These are phyloP conservation scores for Leptomonas seymouri DNA, from an alignment of 208 protist species.

Conservation along the genomic window DNA sequence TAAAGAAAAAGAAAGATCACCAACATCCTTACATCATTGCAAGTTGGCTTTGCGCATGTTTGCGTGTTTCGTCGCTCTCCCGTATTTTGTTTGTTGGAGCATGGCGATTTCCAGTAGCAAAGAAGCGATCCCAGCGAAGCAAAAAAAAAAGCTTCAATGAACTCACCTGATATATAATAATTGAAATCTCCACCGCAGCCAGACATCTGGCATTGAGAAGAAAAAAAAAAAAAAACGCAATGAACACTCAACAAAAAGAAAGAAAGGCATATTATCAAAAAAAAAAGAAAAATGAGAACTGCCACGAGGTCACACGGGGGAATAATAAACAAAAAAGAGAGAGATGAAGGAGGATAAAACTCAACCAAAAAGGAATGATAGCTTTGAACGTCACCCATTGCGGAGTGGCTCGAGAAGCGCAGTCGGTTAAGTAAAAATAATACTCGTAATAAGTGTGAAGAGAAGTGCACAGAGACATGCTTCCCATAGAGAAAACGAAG, in stretches of 20 bases:
- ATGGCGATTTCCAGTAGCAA: background rate
- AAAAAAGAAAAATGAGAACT: background rate
- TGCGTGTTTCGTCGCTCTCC: background rate
- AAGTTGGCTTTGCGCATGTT: background rate
- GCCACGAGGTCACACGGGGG: background rate
- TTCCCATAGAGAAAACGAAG: too few relatives aligned
- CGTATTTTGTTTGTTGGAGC: background rate
- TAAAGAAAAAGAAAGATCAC: conserved; percentile 11
- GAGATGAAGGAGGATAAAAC: background rate
- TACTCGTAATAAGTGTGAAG: background rate
- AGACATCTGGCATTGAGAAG: background rate
- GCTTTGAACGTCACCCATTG: background rate
- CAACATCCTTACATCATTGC: background rate
- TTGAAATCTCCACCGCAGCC: background rate
- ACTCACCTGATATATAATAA: background rate
- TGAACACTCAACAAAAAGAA: background rate
- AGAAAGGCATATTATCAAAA: background rate
- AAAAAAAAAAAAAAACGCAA: conserved; percentile 2
- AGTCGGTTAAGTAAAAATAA: background rate
- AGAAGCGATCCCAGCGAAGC: background rate
- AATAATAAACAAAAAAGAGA: background rate
- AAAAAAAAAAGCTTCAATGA: background rate
- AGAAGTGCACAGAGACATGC: background rate
- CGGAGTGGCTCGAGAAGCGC: too few relatives aligned
- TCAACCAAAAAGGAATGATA: background rate